Evolutionary conservation across 1,284 basidiomycete genomes (phyloP).

Genomic region (Boletellus sp.): DNA sequence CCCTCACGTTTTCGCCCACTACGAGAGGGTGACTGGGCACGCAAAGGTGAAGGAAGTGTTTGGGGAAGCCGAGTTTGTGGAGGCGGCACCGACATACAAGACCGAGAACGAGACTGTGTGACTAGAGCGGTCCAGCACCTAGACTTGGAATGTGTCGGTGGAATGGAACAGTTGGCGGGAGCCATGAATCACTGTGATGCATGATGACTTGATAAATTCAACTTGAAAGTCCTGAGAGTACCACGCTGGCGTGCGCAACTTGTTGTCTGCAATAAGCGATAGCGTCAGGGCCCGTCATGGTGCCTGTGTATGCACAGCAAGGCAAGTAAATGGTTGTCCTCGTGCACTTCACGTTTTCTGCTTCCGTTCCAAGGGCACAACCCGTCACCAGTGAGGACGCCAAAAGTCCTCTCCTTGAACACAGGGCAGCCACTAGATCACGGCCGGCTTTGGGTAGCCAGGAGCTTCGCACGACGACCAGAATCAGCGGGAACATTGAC

Average conservation of each 20-base stretch:
- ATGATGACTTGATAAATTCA: too few relatives aligned
- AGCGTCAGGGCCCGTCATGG: too few relatives aligned
- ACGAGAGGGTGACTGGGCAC: conserved; percentile 48
- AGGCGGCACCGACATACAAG: conserved; percentile 17
- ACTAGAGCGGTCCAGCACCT: too few relatives aligned
- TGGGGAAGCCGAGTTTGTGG: conserved; percentile 30
- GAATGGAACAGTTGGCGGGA: too few relatives aligned
- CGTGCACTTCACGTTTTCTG: neutral
- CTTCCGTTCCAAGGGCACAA: neutral
- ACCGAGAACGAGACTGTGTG: conserved; percentile 4
- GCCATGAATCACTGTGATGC: too few relatives aligned
- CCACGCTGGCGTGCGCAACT: too few relatives aligned
- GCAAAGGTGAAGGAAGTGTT: conserved; percentile 42
- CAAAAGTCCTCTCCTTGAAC: neutral
- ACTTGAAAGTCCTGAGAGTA: too few relatives aligned
- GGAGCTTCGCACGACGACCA: neutral
- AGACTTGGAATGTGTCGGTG: too few relatives aligned
- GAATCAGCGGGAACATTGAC: neutral
- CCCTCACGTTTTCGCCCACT: conserved; percentile 53
- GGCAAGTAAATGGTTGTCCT: neutral
- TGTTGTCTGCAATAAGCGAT: too few relatives aligned
- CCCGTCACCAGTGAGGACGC: neutral
- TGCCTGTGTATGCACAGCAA: conserved; percentile 9
- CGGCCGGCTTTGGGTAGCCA: neutral
- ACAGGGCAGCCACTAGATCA: neutral